Percentiles rank a stretch among this genome's conserved stretches.
These are phyloP conservation scores for Lachnellula hyalina DNA, from an alignment of 2,329 filamentous ascomycete species.

Conservation along the genomic window DNA sequence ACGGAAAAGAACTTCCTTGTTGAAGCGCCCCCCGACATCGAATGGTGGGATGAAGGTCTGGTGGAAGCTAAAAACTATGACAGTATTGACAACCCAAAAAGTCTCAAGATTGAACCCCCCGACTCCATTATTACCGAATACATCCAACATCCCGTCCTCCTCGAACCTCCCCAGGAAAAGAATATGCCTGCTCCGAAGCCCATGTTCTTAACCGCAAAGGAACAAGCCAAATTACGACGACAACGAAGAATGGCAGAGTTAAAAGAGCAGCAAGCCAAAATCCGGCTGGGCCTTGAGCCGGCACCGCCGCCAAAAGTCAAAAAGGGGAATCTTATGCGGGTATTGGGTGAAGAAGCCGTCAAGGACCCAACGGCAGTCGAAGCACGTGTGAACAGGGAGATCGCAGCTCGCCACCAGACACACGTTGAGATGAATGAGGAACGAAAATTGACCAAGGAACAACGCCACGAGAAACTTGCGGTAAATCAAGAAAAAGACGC, in stretches of 20 bases:
- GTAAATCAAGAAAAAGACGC: conserved; percentile 83
- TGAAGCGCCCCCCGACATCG: conserved; percentile 76
- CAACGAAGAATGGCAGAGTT: conserved; percentile 87
- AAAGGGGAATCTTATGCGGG: conserved; percentile 95
- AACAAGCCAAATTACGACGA: conserved; percentile 84
- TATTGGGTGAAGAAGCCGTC: conserved; percentile 78
- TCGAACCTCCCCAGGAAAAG: conserved; percentile 88
- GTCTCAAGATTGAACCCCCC: conserved; percentile 67
- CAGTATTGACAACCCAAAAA: conserved; percentile 56
- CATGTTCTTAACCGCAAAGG: conserved; percentile 86
- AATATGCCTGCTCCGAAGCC: conserved; percentile 74
- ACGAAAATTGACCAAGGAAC: conserved; percentile 81
- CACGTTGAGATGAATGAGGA: conserved; percentile 78
- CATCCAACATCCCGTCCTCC: conserved; percentile 85
- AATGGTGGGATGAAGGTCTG: conserved; percentile 97
- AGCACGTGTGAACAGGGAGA: conserved; percentile 86
- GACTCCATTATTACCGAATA: conserved; percentile 87
- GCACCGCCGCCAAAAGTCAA: conserved; percentile 94
- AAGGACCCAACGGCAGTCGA: conserved; percentile 97
- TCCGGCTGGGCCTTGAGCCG: conserved; percentile 81
- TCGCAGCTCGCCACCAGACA: conserved; percentile 74
- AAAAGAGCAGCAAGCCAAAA: conserved; percentile 96
- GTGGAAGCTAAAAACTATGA: conserved; percentile 72
- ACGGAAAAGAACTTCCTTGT: conserved; percentile 86
- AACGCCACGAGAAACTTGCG: conserved; percentile 77